phyloP scores from a whole-genome alignment of 495 filamentous ascomycete species.

The Neurospora sp. region DNA sequence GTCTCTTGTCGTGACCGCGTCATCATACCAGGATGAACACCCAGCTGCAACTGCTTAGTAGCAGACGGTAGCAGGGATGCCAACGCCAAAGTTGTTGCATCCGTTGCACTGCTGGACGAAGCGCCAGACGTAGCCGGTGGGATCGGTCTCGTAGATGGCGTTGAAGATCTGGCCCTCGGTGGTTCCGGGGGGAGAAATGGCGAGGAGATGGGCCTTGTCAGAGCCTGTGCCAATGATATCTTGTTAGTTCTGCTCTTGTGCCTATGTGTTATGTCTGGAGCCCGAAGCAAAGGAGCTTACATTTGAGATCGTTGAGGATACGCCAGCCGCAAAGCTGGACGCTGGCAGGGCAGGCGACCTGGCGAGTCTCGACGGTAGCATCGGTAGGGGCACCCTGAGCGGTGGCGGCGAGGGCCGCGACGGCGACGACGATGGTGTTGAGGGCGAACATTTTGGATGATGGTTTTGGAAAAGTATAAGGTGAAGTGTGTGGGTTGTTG shows the following conservation, averaged over 20 bases:
- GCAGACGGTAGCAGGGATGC: not conserved
- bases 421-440: not conserved
- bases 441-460: not conserved
- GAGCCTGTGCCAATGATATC: too few relatives aligned
- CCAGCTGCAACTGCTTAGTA: not conserved
- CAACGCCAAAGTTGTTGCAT: not conserved
- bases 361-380: not conserved
- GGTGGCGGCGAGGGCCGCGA: not conserved
- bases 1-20: too few relatives aligned
- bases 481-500: not conserved
- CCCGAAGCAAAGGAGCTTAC: too few relatives aligned
- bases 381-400: not conserved
- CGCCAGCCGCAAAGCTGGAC: not conserved
- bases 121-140: not conserved
- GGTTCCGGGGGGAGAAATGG: not conserved
- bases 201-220: not conserved
- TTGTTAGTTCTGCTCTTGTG: too few relatives aligned
- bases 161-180: not conserved
- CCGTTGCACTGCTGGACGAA: not conserved
- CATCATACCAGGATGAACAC: too few relatives aligned
- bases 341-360: not conserved
- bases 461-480: not conserved
- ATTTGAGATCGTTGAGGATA: not conserved
- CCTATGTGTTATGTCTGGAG: too few relatives aligned
- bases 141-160: slow-evolving; percentile 5